Conservation (phyloP, 2,329 filamentous ascomycete species). For the Berkeleyomyces rouxiae region DNA sequence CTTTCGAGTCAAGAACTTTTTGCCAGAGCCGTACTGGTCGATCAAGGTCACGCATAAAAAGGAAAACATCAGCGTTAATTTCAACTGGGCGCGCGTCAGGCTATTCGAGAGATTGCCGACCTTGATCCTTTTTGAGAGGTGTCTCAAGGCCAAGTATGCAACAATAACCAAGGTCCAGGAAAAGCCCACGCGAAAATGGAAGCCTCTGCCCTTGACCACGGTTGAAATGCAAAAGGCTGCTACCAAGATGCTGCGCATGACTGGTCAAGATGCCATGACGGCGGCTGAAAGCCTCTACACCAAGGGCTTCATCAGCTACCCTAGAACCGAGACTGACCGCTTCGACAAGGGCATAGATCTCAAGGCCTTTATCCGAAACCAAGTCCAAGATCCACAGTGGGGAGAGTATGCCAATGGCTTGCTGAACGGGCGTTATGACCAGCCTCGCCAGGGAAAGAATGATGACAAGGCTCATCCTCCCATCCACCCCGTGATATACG, state of each 20-base stretch:
- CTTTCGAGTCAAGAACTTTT: constrained; percentile 83
- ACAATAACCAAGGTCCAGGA: constrained; percentile 73
- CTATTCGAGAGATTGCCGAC: constrained; percentile 79
- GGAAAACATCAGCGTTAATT: constrained; percentile 63
- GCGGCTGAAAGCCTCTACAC: constrained; percentile 79
- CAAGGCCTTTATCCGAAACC: constrained; percentile 62
- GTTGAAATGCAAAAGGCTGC: constrained; percentile 95
- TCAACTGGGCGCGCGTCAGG: constrained; percentile 65
- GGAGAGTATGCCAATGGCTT: constrained; percentile 63
- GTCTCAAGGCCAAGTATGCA: constrained; percentile 57
- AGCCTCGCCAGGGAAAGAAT: constrained; percentile 66
- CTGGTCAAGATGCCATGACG: constrained; percentile 77
- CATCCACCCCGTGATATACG: constrained; percentile 89
- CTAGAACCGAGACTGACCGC: constrained; percentile 89
- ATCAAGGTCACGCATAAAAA: constrained; percentile 72
- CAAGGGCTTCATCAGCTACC: constrained; percentile 93
- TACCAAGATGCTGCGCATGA: constrained; percentile 76
- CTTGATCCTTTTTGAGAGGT: constrained; percentile 70
- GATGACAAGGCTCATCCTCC: constrained; percentile 97
- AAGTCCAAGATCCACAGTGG: constrained; percentile 62
- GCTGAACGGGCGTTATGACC: constrained; percentile 58
- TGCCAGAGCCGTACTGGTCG: constrained; percentile 81
- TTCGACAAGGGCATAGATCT: constrained; percentile 87
- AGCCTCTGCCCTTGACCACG: constrained; percentile 81
- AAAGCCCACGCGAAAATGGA: constrained; percentile 87